phyloP scores from a whole-genome alignment of 2,329 filamentous ascomycete species.

The Emergomyces orientalis region DNA sequence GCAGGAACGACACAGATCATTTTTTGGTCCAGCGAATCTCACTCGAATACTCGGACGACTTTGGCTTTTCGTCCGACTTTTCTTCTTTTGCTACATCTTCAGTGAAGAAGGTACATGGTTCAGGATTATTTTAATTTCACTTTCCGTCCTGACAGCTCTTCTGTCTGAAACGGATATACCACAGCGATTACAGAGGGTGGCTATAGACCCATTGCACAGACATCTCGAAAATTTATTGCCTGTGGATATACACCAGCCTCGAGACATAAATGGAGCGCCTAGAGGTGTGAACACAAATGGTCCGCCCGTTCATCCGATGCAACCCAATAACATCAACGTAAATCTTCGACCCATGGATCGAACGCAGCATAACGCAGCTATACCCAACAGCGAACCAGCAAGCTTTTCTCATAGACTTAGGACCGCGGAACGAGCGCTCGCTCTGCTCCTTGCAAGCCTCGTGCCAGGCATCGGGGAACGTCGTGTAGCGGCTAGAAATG shows the following conservation, averaged over 20 bases:
- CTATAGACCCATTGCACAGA: slow-evolving; percentile 34
- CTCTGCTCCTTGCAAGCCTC: slow-evolving; percentile 54
- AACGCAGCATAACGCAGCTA: background rate
- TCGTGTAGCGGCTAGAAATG: slow-evolving; percentile 48
- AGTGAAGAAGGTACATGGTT: slow-evolving; percentile 41
- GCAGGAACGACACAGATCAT: slow-evolving; percentile 1
- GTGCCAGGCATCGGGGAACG: slow-evolving; percentile 55
- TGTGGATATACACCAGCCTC: slow-evolving; percentile 17
- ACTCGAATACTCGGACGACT: slow-evolving; percentile 29
- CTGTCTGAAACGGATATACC: slow-evolving; percentile 35
- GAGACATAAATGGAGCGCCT: slow-evolving; percentile 11
- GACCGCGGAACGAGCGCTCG: slow-evolving; percentile 43
- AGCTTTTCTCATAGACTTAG: slow-evolving; percentile 14
- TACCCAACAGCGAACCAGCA: background rate
- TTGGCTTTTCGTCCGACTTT: slow-evolving; percentile 51
- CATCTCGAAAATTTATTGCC: slow-evolving; percentile 39
- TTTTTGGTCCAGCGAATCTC: slow-evolving; percentile 6
- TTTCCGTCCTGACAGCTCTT: slow-evolving; percentile 31
- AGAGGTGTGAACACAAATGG: slow-evolving; percentile 5
- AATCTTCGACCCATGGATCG: background rate
- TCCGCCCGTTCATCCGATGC: background rate
- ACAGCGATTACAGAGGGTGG: slow-evolving; percentile 24
- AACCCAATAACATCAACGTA: background rate
- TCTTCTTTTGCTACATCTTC: slow-evolving; percentile 52
- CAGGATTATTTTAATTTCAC: slow-evolving; percentile 32